A percentile compares a stretch with the other conserved stretches of the same genome.
Evolutionary conservation across 805 yeast genomes (phyloP).

Genomic region (Metschnikowia borealis): DNA sequence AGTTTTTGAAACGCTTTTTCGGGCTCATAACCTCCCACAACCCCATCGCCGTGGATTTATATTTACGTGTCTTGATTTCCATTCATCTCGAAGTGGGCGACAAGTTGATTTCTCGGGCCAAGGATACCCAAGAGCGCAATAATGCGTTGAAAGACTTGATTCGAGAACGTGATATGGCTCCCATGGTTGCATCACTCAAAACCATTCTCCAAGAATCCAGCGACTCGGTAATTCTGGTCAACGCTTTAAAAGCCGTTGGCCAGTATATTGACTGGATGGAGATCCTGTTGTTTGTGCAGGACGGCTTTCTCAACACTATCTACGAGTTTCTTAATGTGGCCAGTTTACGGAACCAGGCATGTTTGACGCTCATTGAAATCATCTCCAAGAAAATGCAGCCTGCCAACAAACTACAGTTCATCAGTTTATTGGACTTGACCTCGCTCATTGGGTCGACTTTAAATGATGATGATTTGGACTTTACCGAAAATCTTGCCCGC

Average conservation of each 20-base stretch:
- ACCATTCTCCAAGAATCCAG: conserved; percentile 39
- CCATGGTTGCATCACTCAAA: conserved; percentile 65
- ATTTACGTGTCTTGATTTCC: conserved; percentile 64
- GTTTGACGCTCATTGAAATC: conserved; percentile 57
- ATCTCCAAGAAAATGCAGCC: conserved; percentile 78
- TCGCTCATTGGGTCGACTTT: conserved; percentile 41
- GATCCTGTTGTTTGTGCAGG: conserved; percentile 64
- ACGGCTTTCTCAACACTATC: conserved; percentile 53
- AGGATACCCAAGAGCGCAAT: conserved; percentile 59
- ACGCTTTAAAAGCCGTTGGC: conserved; percentile 66
- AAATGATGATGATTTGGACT: conserved; percentile 55
- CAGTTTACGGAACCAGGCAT: conserved; percentile 54
- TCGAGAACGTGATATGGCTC: conserved; percentile 69
- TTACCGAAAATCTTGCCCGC: conserved; percentile 72
- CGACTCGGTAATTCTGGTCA: conserved; percentile 47
- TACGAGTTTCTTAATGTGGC: conserved; percentile 52
- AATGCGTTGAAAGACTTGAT: conserved; percentile 76
- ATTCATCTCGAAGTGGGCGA: conserved; percentile 94
- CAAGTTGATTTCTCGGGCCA: conserved; percentile 71
- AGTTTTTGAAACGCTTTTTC: conserved; percentile 31
- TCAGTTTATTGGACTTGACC: conserved; percentile 66
- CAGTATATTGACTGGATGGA: conserved; percentile 92
- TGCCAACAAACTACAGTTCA: conserved; percentile 61
- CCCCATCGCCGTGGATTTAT: conserved; percentile 52
- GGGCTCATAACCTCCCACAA: conserved; percentile 17